These are phyloP conservation scores for Prunus fruticosa DNA, from an alignment of 306 rosid genomes.

Conservation along the genomic window DNA sequence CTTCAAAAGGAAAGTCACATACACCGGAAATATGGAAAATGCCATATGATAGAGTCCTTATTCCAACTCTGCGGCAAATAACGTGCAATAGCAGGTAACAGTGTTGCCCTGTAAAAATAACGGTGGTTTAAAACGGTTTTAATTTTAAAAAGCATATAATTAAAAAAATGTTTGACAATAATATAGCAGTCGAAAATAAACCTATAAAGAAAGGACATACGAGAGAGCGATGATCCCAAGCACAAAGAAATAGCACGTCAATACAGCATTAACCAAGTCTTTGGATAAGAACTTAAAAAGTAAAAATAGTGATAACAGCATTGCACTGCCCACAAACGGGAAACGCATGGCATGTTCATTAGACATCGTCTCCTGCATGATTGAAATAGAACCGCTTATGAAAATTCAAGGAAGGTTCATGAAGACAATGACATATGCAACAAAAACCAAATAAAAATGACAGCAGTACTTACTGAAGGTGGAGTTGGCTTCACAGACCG, in stretches of 20 bases:
- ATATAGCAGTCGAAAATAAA: background rate
- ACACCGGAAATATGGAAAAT: constrained; percentile 83
- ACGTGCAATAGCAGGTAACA: constrained; percentile 77
- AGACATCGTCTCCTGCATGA: constrained; percentile 97
- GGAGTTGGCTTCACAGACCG: constrained; percentile 98
- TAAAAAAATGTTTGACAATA: no score
- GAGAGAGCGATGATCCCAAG: constrained; percentile 97
- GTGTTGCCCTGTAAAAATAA: constrained; percentile 71
- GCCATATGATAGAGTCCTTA: constrained; percentile 62
- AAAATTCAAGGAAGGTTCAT: background rate
- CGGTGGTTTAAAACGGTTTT: background rate
- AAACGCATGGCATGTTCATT: constrained; percentile 99
- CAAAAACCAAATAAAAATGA: background rate
- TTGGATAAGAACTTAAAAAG: constrained; percentile 96
- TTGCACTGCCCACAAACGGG: constrained; percentile 99
- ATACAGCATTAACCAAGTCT: constrained; percentile 96
- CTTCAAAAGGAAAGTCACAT: constrained; percentile 33
- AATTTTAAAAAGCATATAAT: background rate
- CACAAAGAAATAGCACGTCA: constrained; percentile 91
- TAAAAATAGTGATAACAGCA: constrained; percentile 88
- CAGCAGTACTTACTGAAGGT: constrained; percentile 61
- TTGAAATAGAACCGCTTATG: constrained; percentile 14
- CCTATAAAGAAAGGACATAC: constrained; percentile 48
- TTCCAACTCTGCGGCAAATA: constrained; percentile 85
- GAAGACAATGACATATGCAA: background rate